These are phyloP conservation scores for Zymoseptoria ardabiliae DNA, from an alignment of 2,329 filamentous ascomycete genomes.

Conservation along the genomic window DNA sequence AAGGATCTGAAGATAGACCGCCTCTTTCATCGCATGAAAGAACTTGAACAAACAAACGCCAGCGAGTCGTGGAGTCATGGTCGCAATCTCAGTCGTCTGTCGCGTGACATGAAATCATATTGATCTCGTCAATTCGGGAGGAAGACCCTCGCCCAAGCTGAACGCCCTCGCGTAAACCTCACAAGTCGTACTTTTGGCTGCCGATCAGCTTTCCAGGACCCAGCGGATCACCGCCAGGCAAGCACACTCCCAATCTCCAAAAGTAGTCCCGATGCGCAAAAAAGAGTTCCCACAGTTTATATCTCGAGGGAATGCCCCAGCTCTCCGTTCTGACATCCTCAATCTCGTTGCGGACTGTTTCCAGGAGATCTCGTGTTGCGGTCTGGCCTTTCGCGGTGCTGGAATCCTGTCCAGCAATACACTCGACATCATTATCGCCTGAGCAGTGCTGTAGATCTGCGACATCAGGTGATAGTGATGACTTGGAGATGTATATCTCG, in stretches of 20 bases:
- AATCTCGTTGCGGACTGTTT: constrained; percentile 22
- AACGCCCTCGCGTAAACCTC: neutral
- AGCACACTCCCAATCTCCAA: constrained; percentile 82
- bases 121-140: neutral
- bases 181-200: constrained; percentile 22
- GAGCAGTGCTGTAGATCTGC: constrained; percentile 64
- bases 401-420: constrained; percentile 56
- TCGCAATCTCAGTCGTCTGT: neutral
- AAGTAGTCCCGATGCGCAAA: constrained; percentile 97
- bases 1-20: neutral
- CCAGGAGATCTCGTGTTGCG: constrained; percentile 17
- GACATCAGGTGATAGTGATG: constrained; percentile 58
- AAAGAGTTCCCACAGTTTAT: constrained; percentile 82
- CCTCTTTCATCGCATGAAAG: neutral
- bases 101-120: neutral
- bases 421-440: constrained; percentile 63
- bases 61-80: neutral
- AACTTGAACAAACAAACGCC: neutral
- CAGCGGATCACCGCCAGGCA: constrained; percentile 48
- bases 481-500: constrained; percentile 77
- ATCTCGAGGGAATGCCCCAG: constrained; percentile 45
- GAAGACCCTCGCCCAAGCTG: neutral
- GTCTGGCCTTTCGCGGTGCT: constrained; percentile 13
- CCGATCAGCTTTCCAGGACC: constrained; percentile 20
- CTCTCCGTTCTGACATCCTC: constrained; percentile 27